A percentile compares a stretch with the other conserved stretches of the same genome.
Evolutionary conservation across 164 flowering plant genomes (phyloP).

Genomic region (Tetracentron sinense): DNA sequence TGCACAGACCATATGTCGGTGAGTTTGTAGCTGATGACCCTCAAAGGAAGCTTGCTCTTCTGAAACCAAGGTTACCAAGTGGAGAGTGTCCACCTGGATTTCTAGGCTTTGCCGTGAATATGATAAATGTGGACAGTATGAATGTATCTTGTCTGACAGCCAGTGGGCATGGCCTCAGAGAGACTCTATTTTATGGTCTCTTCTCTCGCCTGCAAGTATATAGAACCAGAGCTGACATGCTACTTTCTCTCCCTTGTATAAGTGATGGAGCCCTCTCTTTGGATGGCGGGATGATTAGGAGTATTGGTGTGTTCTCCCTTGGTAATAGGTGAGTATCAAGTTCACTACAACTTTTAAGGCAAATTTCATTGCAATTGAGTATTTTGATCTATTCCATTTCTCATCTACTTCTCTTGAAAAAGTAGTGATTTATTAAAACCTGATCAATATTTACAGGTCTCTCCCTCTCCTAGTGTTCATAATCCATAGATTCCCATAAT

Average conservation of each 20-base stretch:
- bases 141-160: slow-evolving; percentile 41
- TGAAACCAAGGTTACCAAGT: slow-evolving; percentile 69
- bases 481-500: too few relatives aligned
- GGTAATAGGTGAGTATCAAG: slow-evolving; percentile 50
- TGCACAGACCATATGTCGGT: slow-evolving; percentile 69
- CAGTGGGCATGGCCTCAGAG: slow-evolving; percentile 70
- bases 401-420: too few relatives aligned
- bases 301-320: slow-evolving; percentile 46
- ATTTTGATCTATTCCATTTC: not conserved
- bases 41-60: slow-evolving; percentile 66
- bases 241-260: slow-evolving; percentile 61
- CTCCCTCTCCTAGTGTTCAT: too few relatives aligned
- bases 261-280: slow-evolving; percentile 86
- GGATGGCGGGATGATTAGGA: slow-evolving; percentile 81
- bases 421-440: too few relatives aligned
- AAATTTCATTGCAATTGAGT: not conserved
- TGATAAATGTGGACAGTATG: slow-evolving; percentile 53
- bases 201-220: slow-evolving; percentile 79
- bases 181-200: slow-evolving; percentile 77
- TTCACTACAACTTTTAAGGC: not conserved
- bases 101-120: slow-evolving; percentile 90
- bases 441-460: too few relatives aligned
- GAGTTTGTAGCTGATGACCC: slow-evolving; percentile 61
- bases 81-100: slow-evolving; percentile 81
- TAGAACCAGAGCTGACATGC: slow-evolving; percentile 65